Conservation (phyloP, 1,284 basidiomycete genomes). For the Cutaneotrichosporon cavernicola region DNA sequence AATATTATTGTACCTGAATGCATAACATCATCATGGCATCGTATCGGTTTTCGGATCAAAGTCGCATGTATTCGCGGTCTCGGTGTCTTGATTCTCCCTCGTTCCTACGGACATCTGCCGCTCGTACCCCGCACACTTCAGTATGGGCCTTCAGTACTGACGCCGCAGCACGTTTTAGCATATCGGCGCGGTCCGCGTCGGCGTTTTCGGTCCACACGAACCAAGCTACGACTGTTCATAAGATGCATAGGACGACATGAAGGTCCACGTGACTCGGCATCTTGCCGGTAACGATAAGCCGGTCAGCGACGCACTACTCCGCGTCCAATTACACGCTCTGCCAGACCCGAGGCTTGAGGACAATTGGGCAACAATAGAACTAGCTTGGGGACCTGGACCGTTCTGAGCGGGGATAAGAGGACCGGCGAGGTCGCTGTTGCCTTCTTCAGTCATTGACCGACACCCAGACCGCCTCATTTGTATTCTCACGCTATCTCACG, state of each 20-base stretch:
- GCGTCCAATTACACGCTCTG: not conserved
- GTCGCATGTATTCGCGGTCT: not conserved
- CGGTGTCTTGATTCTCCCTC: not conserved
- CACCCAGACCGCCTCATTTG: not conserved
- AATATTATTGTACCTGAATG: not conserved
- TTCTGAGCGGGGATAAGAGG: not conserved
- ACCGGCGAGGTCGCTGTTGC: not conserved
- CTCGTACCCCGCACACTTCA: not conserved
- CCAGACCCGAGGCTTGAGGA: not conserved
- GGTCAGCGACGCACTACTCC: too few relatives aligned
- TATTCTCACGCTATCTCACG: not conserved
- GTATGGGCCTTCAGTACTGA: not conserved
- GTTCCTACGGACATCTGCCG: not conserved
- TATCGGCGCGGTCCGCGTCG: too few relatives aligned
- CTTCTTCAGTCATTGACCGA: not conserved
- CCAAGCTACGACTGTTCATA: too few relatives aligned
- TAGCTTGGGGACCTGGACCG: too few relatives aligned
- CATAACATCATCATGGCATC: not conserved
- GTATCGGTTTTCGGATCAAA: too few relatives aligned
- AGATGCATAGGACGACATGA: too few relatives aligned
- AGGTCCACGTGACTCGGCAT: not conserved
- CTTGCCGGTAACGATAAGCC: constrained; percentile 2
- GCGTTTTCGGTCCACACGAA: too few relatives aligned
- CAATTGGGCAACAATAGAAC: too few relatives aligned
- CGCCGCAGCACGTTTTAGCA: too few relatives aligned